phyloP scores from a whole-genome alignment of 371 early-diverging fungal species.

The Haplosporangium sp. region DNA sequence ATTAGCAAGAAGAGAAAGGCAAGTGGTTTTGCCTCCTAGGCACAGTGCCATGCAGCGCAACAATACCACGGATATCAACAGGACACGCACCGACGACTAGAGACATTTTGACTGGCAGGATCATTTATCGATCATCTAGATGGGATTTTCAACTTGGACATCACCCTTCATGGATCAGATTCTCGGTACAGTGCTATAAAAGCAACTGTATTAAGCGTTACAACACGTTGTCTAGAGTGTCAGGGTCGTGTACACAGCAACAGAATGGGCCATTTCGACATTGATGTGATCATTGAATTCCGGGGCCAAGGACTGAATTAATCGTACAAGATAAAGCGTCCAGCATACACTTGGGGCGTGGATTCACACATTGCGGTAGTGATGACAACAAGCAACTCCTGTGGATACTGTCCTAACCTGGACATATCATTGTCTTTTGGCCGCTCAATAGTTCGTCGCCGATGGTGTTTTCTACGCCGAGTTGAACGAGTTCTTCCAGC shows the following conservation, averaged over 20 bases:
- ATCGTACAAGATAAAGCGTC: no score
- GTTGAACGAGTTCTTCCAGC: slow-evolving; percentile 98
- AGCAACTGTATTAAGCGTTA: no score
- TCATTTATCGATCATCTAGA: no score
- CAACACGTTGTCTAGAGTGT: no score
- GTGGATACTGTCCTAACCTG: background rate
- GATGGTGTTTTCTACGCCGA: slow-evolving; percentile 99
- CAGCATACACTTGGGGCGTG: no score
- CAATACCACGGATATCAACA: background rate
- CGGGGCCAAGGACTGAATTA: no score
- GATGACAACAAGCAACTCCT: background rate
- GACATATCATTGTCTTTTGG: background rate
- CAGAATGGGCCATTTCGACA: no score
- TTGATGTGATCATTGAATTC: no score
- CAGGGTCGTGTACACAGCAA: no score
- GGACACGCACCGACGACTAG: background rate
- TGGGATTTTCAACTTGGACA: no score
- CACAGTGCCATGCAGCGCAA: background rate
- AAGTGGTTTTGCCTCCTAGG: slow-evolving; percentile 18
- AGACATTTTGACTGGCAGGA: background rate
- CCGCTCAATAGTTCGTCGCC: slow-evolving; percentile 88
- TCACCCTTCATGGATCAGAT: no score
- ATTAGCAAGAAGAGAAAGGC: slow-evolving; percentile 86
- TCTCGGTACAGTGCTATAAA: no score
- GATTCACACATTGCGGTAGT: background rate